phyloP scores from a whole-genome alignment of 169 alveolate genomes.

The Cystoisospora suis region DNA sequence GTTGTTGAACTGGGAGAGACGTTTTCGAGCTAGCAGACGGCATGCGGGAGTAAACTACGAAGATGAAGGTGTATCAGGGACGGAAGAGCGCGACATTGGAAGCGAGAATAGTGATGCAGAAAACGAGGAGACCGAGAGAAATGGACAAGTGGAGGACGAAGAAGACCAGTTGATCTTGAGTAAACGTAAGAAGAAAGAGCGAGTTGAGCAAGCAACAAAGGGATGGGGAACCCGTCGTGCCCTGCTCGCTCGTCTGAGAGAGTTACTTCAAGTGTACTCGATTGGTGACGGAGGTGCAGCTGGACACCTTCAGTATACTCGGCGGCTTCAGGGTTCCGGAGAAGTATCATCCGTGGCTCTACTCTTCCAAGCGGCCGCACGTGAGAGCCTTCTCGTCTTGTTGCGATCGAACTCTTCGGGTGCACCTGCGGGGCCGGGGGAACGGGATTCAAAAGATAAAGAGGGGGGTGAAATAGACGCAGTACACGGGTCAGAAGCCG shows the following conservation, averaged over 20 bases:
- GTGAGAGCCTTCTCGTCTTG: too few relatives aligned
- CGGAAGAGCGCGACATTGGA: not conserved
- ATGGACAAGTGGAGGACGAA: not conserved
- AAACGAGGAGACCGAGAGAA: not conserved
- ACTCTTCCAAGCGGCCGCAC: too few relatives aligned
- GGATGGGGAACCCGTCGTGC: slow-evolving; percentile 23
- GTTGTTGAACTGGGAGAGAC: slow-evolving; percentile 1
- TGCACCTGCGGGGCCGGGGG: too few relatives aligned
- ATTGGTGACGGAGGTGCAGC: too few relatives aligned
- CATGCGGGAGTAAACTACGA: not conserved
- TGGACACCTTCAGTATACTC: too few relatives aligned
- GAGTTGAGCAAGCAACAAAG: not conserved
- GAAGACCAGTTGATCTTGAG: not conserved
- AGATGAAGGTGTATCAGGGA: not conserved
- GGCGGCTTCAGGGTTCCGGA: too few relatives aligned
- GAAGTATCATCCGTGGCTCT: too few relatives aligned
- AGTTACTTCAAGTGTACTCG: not conserved
- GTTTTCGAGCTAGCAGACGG: not conserved
- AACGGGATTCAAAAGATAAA: too few relatives aligned
- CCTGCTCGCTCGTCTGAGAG: slow-evolving; percentile 13
- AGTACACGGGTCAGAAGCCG: too few relatives aligned
- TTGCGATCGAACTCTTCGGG: too few relatives aligned
- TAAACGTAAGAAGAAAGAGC: not conserved
- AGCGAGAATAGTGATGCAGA: not conserved
- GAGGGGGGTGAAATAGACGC: too few relatives aligned